Evolutionary conservation across 1,284 basidiomycete genomes (phyloP), one percentile per base, ranked within the genome.

Genomic region (Dichomitus squalens): DNA sequence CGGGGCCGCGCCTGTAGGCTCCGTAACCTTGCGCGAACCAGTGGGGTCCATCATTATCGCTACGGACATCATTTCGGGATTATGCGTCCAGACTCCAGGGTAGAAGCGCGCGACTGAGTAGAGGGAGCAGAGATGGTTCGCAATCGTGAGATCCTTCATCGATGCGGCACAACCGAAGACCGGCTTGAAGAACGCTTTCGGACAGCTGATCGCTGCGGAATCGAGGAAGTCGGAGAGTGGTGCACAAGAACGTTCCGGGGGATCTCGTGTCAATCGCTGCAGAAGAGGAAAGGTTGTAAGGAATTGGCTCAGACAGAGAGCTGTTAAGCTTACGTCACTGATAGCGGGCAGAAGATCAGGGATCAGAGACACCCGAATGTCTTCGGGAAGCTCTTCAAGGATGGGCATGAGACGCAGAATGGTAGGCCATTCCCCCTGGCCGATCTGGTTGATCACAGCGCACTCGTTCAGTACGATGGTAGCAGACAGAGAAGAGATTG

Each of bases 11-110:
- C 16, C 64, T 73, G 31, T 71, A 71, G 31, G 60, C 50, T 47
- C 70, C 60, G 66, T 65, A n/a, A 52, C 63, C 14, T 53, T 48
- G 16, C 63, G 55, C 4, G 58, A 49, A 2, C 46, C 40, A n/a
- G 55, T 44, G 5, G 73, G 73, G 59, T 84, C 81, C 53, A 80
- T 84, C 78, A 87, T 81, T 41, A 92, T 70, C 4, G 87, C 88
- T 4, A 92, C 81, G 3, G 84, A 76, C 57, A 92, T 75, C 90
- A 93, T 93, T 65, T 92, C 88, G 2, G 87, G 79, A 70, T 92
- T 86, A 20, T 83, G 79, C 2, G 78, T 80, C 90, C 88, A 92
- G 66, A 86, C 85, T 53, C 83, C 81, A 0, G 82, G 77, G 11
- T 91, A 70, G 62, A 83, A 80, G 12, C 74, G 76, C 3, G 83